Conservation (phyloP, 805 yeast species). For the Candida hungchunana region DNA sequence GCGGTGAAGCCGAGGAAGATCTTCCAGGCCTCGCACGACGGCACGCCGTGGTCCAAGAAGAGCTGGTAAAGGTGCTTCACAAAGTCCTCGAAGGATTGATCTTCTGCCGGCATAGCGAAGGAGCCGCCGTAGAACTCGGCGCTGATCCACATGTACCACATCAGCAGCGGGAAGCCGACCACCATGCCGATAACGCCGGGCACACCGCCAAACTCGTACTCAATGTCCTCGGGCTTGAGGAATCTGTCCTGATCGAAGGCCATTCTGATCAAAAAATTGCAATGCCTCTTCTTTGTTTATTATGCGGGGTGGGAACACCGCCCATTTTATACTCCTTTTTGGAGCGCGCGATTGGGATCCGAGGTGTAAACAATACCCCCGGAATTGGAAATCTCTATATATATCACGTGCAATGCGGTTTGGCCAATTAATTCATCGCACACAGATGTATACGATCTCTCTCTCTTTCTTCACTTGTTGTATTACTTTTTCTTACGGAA, state of each 20-base stretch:
- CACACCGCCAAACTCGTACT: conserved; percentile 93
- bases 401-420: too few species aligned
- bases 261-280: too few species aligned
- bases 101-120: conserved; percentile 62
- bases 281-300: too few species aligned
- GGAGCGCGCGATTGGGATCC: too few species aligned
- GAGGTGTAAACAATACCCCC: too few species aligned
- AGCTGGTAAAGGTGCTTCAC: conserved; percentile 39
- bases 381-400: too few species aligned
- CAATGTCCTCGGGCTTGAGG: conserved; percentile 49
- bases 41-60: conserved; percentile 51
- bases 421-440: too few species aligned
- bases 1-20: conserved; percentile 68
- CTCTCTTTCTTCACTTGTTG: too few species aligned
- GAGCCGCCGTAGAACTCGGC: conserved; percentile 75
- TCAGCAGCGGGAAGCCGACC: conserved; percentile 84
- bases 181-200: conserved; percentile 88
- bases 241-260: conserved; percentile 30
- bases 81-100: conserved; percentile 45
- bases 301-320: too few species aligned
- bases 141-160: conserved; percentile 96
- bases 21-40: conserved; percentile 57
- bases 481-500: conserved; percentile 17
- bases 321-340: too few species aligned
- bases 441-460: too few species aligned